These are phyloP conservation scores for Nicotiana benthamiana DNA, from an alignment of 257 asterid genomes.

Conservation along the genomic window DNA sequence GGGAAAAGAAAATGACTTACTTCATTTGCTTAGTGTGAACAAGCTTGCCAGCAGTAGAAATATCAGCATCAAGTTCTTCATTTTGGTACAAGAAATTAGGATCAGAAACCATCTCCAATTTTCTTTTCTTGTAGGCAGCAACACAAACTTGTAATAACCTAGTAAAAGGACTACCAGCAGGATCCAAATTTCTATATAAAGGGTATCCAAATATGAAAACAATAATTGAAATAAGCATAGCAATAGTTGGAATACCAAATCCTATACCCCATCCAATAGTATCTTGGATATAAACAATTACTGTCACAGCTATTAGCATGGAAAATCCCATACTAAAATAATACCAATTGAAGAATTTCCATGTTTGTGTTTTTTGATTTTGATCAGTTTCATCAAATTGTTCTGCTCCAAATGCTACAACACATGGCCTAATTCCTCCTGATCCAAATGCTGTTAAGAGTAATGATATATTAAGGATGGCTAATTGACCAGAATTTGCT, in stretches of 20 bases:
- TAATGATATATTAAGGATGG: slow-evolving; percentile 54
- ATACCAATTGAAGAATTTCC: slow-evolving; percentile 95
- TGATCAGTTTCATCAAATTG: slow-evolving; percentile 73
- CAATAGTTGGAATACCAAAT: slow-evolving; percentile 61
- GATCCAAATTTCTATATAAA: slow-evolving; percentile 59
- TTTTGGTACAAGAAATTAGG: slow-evolving; percentile 37
- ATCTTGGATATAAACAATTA: slow-evolving; percentile 71
- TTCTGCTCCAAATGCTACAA: slow-evolving; percentile 77
- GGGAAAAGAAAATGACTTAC: slow-evolving; percentile 20
- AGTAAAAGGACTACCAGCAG: slow-evolving; percentile 94
- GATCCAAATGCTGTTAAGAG: slow-evolving; percentile 64
- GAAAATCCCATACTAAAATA: slow-evolving; percentile 88
- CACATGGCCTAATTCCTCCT: slow-evolving; percentile 79
- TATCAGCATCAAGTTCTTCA: slow-evolving; percentile 49
- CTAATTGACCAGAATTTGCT: slow-evolving; percentile 53
- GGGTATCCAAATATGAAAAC: slow-evolving; percentile 67
- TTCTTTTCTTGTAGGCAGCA: slow-evolving; percentile 71
- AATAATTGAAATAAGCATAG: slow-evolving; percentile 61
- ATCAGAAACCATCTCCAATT: slow-evolving; percentile 32
- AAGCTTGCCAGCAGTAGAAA: slow-evolving; percentile 60
- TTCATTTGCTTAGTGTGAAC: slow-evolving; percentile 47
- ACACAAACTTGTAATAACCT: slow-evolving; percentile 71
- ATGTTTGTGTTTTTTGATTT: slow-evolving; percentile 44
- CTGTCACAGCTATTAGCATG: slow-evolving; percentile 70
- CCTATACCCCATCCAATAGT: slow-evolving; percentile 91